phyloP scores from a whole-genome alignment of 2,329 filamentous ascomycete genomes.

The Talaromyces albobiverticillius region DNA sequence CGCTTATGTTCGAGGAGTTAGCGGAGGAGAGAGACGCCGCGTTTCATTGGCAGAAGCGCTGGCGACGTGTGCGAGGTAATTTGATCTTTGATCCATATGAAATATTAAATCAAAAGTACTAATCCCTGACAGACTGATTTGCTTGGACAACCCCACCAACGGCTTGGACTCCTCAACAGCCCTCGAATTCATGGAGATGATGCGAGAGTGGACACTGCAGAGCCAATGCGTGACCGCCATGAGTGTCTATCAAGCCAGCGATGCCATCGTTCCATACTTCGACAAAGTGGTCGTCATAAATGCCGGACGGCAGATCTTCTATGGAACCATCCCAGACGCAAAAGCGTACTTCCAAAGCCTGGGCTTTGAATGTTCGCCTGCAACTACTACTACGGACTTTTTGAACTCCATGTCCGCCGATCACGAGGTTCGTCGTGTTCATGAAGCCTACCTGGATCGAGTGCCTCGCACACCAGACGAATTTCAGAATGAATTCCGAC shows the following conservation, averaged over 20 bases:
- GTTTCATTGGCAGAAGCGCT: constrained; percentile 78
- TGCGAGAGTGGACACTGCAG: constrained; percentile 69
- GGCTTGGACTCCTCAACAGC: constrained; percentile 65
- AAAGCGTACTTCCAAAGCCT: constrained; percentile 48
- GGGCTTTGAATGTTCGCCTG: constrained; percentile 67
- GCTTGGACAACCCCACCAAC: constrained; percentile 55
- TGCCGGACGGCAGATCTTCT: constrained; percentile 68
- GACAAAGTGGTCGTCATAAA: constrained; percentile 80
- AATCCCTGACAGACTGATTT: constrained; percentile 59
- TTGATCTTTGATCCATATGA: constrained; percentile 25
- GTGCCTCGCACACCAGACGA: constrained; percentile 7
- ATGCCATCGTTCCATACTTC: constrained; percentile 71
- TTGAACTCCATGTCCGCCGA: constrained; percentile 55
- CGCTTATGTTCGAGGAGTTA: constrained; percentile 72
- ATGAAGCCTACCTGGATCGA: not conserved
- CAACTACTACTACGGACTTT: constrained; percentile 75
- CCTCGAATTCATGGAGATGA: constrained; percentile 60
- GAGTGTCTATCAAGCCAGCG: constrained; percentile 76
- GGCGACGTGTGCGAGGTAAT: constrained; percentile 65
- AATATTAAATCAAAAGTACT: no score
- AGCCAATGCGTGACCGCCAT: constrained; percentile 72
- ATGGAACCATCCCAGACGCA: constrained; percentile 63
- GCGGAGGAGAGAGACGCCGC: constrained; percentile 71
- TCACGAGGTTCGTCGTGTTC: constrained; percentile 3
- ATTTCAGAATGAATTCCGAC: not conserved